Conservation (phyloP, 2,329 filamentous ascomycete genomes). For the Apiospora kogelbergensis region DNA sequence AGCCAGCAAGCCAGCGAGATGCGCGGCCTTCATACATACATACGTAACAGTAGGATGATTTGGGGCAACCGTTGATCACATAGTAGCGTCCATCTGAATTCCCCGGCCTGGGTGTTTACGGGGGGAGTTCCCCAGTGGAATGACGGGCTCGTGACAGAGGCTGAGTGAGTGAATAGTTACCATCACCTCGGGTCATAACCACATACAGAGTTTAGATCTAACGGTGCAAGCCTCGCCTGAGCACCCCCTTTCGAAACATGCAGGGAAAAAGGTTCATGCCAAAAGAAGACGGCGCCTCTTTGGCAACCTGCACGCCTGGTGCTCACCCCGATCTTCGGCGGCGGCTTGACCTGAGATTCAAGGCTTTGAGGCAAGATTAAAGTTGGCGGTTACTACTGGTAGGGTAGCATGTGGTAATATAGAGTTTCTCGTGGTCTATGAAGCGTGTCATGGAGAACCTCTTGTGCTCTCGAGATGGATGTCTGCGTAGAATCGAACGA, state of each 20-base stretch:
- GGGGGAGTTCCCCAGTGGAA: not conserved
- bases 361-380: not conserved
- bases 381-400: not conserved
- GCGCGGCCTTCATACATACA: not conserved
- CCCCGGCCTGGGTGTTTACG: not conserved
- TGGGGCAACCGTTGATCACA: not conserved
- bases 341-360: not conserved
- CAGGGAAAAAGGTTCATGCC: not conserved
- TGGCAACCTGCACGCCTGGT: not conserved
- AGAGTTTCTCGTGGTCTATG: not conserved
- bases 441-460: not conserved
- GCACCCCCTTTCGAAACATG: not conserved
- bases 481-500: not conserved
- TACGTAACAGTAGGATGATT: not conserved
- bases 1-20: not conserved
- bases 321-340: not conserved
- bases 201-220: slow-evolving; percentile 1
- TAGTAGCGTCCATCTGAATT: not conserved
- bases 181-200: not conserved
- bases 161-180: slow-evolving; percentile 6
- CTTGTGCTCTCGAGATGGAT: not conserved
- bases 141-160: not conserved
- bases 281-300: not conserved
- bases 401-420: not conserved
- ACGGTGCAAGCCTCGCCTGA: slow-evolving; percentile 2